Conservation (phyloP, 495 filamentous ascomycete species). For the Neohortaea acidophila region DNA sequence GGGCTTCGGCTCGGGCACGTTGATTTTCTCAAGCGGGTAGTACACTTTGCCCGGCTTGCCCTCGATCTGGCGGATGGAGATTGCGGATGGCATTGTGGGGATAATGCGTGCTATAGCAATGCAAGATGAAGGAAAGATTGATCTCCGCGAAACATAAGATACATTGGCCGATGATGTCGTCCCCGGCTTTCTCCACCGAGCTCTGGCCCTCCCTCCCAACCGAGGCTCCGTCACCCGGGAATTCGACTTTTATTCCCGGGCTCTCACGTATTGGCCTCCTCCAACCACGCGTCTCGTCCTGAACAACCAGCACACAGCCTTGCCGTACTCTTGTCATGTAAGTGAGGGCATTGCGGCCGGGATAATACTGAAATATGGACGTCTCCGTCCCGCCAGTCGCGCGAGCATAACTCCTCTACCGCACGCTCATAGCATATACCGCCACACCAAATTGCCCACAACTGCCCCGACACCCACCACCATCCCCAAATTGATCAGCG, state of each 20-base stretch:
- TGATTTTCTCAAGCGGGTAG: slow-evolving; percentile 39
- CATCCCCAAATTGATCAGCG: too few relatives aligned
- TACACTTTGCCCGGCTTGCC: slow-evolving; percentile 83
- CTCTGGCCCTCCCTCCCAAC: background rate
- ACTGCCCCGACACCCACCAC: too few relatives aligned
- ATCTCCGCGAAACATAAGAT: background rate
- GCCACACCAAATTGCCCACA: too few relatives aligned
- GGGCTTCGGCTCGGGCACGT: slow-evolving; percentile 34
- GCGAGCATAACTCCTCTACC: slow-evolving; percentile 20
- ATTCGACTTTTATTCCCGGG: too few relatives aligned
- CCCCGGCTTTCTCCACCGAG: background rate
- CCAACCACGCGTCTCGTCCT: background rate
- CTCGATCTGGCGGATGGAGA: slow-evolving; percentile 40
- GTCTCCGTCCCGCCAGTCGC: background rate
- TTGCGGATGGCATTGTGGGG: slow-evolving; percentile 40
- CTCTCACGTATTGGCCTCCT: background rate
- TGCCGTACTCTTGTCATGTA: too few relatives aligned
- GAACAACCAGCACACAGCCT: background rate
- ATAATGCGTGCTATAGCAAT: background rate
- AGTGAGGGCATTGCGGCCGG: too few relatives aligned
- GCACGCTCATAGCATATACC: slow-evolving; percentile 23
- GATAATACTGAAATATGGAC: background rate
- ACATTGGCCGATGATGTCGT: background rate
- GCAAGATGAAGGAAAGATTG: background rate
- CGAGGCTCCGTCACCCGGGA: background rate